Evolutionary conservation across 2,329 filamentous ascomycete genomes (phyloP).

Genomic region (Neofusicoccum laricinum): DNA sequence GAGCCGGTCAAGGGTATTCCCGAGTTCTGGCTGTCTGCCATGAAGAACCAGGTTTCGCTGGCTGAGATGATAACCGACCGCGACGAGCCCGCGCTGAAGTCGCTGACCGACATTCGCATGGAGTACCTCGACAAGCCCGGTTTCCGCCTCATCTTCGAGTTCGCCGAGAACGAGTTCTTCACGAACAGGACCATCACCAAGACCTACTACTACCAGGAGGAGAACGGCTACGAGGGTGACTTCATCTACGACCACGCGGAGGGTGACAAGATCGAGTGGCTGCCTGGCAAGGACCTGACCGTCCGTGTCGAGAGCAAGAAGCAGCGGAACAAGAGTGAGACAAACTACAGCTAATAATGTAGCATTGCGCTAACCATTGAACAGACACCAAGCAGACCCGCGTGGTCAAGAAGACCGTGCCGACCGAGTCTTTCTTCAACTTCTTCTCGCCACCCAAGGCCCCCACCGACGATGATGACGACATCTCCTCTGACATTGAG

Average conservation of each 20-base stretch:
- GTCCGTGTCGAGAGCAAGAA: constrained; percentile 98
- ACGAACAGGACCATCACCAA: constrained; percentile 96
- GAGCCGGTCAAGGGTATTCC: constrained; percentile 75
- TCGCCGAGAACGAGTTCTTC: constrained; percentile 93
- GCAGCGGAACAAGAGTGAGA: constrained; percentile 97
- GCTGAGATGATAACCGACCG: constrained; percentile 98
- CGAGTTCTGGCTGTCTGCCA: constrained; percentile 98
- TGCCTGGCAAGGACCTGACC: constrained; percentile 86
- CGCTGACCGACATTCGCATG: constrained; percentile 92
- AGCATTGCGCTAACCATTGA: not conserved
- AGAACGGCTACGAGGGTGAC: constrained; percentile 96
- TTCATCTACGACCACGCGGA: constrained; percentile 99
- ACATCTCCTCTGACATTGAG: constrained; percentile 87
- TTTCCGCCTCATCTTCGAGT: constrained; percentile 98
- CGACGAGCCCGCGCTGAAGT: constrained; percentile 89
- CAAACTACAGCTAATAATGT: not conserved
- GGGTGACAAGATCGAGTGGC: constrained; percentile 97
- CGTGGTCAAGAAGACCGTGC: constrained; percentile 98
- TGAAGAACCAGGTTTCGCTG: constrained; percentile 98
- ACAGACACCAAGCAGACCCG: constrained; percentile 99
- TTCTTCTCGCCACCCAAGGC: constrained; percentile 96
- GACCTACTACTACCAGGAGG: constrained; percentile 98
- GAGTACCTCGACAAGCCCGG: constrained; percentile 98
- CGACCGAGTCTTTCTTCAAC: constrained; percentile 96
- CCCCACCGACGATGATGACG: constrained; percentile 70